Evolutionary conservation across 352 stramenopile species (phyloP).

Genomic region (Blastocystis sp.): DNA sequence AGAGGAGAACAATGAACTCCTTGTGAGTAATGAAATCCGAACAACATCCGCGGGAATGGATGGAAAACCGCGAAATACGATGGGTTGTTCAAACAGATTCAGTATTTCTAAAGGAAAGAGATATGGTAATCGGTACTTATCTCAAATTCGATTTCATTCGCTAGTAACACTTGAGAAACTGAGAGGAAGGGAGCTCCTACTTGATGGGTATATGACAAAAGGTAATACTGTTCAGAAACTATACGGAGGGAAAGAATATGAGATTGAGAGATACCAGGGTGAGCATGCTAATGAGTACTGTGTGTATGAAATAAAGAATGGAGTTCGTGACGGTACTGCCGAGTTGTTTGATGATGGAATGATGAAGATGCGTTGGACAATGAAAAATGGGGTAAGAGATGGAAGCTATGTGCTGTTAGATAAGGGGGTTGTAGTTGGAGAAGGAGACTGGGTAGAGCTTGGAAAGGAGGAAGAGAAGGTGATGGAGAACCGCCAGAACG

Average conservation of each 20-base stretch:
- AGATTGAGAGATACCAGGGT: neutral
- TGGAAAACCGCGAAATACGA: no score
- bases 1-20: no score
- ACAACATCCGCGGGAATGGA: no score
- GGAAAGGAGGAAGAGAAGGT: neutral
- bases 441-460: neutral
- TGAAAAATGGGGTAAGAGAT: neutral
- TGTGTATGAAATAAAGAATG: neutral
- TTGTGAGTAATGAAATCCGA: no score
- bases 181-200: no score
- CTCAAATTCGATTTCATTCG: no score
- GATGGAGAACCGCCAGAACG: neutral
- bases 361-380: neutral
- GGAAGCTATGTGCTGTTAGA: neutral
- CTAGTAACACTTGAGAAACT: no score
- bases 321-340: neutral
- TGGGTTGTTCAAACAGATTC: no score
- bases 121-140: no score
- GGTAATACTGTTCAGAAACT: neutral
- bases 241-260: neutral
- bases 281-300: neutral
- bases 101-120: no score
- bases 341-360: neutral
- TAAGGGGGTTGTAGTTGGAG: neutral
- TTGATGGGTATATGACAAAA: neutral